A percentile compares a stretch with the other conserved stretches of the same genome.
phyloP scores from a whole-genome alignment of 2,329 filamentous ascomycete species.

The Geosmithia putterillii region DNA sequence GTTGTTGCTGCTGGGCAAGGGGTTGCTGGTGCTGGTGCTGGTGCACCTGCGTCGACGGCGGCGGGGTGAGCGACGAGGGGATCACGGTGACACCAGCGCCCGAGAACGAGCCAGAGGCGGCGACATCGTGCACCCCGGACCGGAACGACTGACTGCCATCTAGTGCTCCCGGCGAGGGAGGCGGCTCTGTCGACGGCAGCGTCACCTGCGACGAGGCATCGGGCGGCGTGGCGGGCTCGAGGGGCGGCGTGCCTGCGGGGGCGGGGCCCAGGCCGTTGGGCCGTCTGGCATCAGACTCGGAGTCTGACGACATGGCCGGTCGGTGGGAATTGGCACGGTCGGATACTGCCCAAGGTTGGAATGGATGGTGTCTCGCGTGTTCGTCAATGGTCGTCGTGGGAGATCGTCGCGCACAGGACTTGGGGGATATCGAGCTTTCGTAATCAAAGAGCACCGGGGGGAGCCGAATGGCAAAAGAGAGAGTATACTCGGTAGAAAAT shows the following conservation, averaged over 20 bases:
- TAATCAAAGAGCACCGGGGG: not conserved
- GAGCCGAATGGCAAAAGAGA: not conserved
- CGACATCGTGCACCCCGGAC: conserved; percentile 36
- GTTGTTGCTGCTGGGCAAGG: conserved; percentile 10
- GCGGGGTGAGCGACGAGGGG: conserved; percentile 45
- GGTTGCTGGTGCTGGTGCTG: too few relatives aligned
- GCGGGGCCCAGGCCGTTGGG: conserved; percentile 16
- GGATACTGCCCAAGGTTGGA: too few relatives aligned
- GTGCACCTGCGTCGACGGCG: conserved; percentile 39
- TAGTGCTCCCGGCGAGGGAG: conserved; percentile 31
- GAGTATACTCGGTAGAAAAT: too few relatives aligned
- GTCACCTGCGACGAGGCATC: conserved; percentile 38
- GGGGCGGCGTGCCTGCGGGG: conserved; percentile 20
- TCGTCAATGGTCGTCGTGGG: not conserved
- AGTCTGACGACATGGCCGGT: conserved; percentile 20
- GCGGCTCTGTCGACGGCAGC: conserved; percentile 44
- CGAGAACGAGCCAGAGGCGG: conserved; percentile 9
- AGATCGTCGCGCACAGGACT: not conserved
- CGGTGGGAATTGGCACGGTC: not conserved
- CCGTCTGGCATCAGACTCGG: conserved; percentile 17
- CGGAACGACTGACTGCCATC: conserved; percentile 36
- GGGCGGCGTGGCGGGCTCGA: conserved; percentile 17
- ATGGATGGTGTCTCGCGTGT: not conserved
- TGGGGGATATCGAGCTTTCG: not conserved
- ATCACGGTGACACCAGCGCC: conserved; percentile 27